phyloP scores from a whole-genome alignment of 306 rosid genomes.

The Lathyrus aphaca region DNA sequence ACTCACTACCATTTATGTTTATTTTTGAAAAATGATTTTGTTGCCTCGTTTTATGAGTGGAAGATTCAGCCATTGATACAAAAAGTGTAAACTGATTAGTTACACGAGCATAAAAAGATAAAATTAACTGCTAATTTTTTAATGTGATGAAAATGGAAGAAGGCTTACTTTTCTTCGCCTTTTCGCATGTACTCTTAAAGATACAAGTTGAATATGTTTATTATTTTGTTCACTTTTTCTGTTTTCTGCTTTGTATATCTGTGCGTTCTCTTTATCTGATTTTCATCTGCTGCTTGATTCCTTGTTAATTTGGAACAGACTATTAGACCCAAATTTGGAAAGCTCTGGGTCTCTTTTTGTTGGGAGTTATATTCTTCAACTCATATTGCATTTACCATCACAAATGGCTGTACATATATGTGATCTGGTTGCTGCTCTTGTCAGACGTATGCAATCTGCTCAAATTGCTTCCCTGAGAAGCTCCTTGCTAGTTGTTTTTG shows the following conservation, averaged over 20 bases:
- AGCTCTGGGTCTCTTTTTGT: constrained; percentile 95
- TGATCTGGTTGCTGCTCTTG: constrained; percentile 82
- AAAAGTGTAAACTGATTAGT: constrained; percentile 4
- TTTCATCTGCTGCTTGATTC: constrained; percentile 40
- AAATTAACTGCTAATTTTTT: constrained; percentile 11
- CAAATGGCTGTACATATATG: constrained; percentile 84
- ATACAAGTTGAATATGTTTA: constrained; percentile 1
- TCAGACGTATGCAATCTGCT: constrained; percentile 88
- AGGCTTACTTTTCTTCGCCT: constrained; percentile 11
- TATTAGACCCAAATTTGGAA: constrained; percentile 82
- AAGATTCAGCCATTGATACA: constrained; percentile 1
- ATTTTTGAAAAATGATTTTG: constrained; percentile 11
- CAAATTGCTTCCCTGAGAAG: constrained; percentile 69
- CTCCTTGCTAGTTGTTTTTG: constrained; percentile 87
- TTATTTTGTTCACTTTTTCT: constrained; percentile 8
- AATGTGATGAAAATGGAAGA: constrained; percentile 23
- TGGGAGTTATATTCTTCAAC: constrained; percentile 91
- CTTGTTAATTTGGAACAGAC: constrained; percentile 57
- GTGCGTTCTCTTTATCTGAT: constrained; percentile 4
- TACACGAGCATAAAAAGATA: not conserved
- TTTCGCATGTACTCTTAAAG: constrained; percentile 19
- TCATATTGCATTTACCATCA: constrained; percentile 82
- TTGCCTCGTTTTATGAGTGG: constrained; percentile 17
- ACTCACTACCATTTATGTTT: constrained; percentile 13
- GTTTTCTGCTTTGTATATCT: constrained; percentile 3